A percentile compares a stretch with the other conserved stretches of the same genome.
These are phyloP conservation scores for Hanseniaspora clermontiae DNA, from an alignment of 805 yeast species.

Conservation along the genomic window DNA sequence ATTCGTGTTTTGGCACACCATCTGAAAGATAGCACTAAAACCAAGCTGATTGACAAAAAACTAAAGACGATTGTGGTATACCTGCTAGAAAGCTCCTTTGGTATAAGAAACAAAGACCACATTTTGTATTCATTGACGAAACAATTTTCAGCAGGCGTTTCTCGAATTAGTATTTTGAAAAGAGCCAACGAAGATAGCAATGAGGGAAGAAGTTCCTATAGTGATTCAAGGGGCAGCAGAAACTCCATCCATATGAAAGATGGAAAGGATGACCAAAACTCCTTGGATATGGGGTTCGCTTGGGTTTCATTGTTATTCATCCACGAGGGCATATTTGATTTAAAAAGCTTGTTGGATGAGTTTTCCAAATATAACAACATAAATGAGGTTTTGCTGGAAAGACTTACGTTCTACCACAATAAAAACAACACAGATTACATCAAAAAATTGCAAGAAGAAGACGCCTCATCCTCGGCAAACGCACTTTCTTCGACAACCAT, in stretches of 20 bases:
- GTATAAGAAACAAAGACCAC: not conserved
- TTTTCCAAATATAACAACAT: conserved; percentile 22
- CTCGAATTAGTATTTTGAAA: too few species aligned
- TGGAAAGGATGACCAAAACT: not conserved
- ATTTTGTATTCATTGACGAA: not conserved
- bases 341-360: not conserved
- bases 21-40: not conserved
- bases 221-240: not conserved
- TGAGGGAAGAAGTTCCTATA: not conserved
- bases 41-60: not conserved
- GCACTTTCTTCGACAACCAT: conserved; percentile 87
- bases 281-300: not conserved
- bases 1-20: not conserved
- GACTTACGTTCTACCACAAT: conserved; percentile 43
- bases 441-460: conserved; percentile 39
- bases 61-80: not conserved
- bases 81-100: not conserved
- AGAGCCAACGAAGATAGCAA: not conserved
- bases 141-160: not conserved
- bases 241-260: not conserved
- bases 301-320: not conserved
- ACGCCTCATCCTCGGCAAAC: conserved; percentile 38
- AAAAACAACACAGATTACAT: conserved; percentile 23
- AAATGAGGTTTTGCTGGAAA: conserved; percentile 43
- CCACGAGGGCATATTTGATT: not conserved